Evolutionary conservation across 2,329 filamentous ascomycete genomes (phyloP).

Genomic region (Cladophialophora yegresii): DNA sequence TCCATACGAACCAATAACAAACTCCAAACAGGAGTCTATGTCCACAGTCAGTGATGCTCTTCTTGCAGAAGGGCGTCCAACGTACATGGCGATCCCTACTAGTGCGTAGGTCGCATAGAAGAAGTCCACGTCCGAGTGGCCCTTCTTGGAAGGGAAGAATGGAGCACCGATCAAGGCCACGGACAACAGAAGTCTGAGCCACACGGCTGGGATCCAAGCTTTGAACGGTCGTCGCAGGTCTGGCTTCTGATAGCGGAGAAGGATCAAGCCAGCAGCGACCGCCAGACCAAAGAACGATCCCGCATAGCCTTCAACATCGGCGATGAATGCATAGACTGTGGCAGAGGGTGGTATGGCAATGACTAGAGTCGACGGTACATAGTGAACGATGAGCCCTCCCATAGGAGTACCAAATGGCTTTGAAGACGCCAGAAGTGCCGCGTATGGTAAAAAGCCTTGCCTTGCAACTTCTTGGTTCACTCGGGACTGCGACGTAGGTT

Average conservation of each 20-base stretch:
- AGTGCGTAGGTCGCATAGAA: slow-evolving; percentile 58
- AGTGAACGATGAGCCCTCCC: slow-evolving; percentile 69
- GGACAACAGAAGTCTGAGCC: slow-evolving; percentile 57
- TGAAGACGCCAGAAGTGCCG: slow-evolving; percentile 62
- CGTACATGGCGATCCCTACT: slow-evolving; percentile 51
- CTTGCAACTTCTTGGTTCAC: slow-evolving; percentile 72
- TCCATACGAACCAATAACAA: slow-evolving; percentile 70
- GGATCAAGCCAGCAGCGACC: slow-evolving; percentile 60
- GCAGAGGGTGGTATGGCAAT: slow-evolving; percentile 65
- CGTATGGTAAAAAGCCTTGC: slow-evolving; percentile 69
- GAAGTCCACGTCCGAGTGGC: slow-evolving; percentile 50
- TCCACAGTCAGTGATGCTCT: slow-evolving; percentile 29
- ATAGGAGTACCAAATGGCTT: slow-evolving; percentile 67
- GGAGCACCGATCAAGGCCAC: slow-evolving; percentile 61
- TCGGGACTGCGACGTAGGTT: slow-evolving; percentile 55
- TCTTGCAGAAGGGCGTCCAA: neutral
- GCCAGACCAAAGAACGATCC: slow-evolving; percentile 63
- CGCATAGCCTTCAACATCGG: slow-evolving; percentile 71
- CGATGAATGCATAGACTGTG: slow-evolving; percentile 71
- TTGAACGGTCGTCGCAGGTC: slow-evolving; percentile 65
- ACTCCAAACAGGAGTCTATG: slow-evolving; percentile 59
- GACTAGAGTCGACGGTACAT: slow-evolving; percentile 66
- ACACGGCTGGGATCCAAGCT: slow-evolving; percentile 63
- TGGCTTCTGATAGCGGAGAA: slow-evolving; percentile 61
- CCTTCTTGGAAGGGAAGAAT: slow-evolving; percentile 60